Conservation (phyloP, 306 rosid species). For the Ceratonia siliqua region DNA sequence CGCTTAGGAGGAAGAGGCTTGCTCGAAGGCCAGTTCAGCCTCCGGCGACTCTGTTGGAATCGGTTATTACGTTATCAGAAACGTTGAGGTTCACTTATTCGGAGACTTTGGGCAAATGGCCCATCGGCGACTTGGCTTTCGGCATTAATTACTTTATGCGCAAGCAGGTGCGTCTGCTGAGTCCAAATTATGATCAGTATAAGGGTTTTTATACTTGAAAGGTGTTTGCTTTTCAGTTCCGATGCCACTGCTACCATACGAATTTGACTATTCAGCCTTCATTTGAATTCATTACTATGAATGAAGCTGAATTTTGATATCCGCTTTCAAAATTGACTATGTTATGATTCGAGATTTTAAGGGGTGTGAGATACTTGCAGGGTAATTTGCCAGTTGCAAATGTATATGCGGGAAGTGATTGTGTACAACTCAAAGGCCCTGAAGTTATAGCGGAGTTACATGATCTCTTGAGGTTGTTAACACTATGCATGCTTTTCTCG, state of each 20-base stretch:
- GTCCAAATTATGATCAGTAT: not conserved
- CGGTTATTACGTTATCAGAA: constrained; percentile 68
- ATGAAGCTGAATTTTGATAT: not conserved
- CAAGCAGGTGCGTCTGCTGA: constrained; percentile 55
- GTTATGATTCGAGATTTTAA: not conserved
- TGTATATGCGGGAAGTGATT: constrained; percentile 64
- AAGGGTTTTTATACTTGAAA: not conserved
- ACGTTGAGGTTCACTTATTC: constrained; percentile 76
- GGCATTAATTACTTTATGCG: constrained; percentile 80
- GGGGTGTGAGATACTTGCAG: constrained; percentile 39
- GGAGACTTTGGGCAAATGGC: constrained; percentile 85
- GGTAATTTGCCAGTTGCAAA: constrained; percentile 70
- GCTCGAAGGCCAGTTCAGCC: constrained; percentile 79
- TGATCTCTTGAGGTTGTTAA: constrained; percentile 59
- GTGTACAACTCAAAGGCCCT: constrained; percentile 63
- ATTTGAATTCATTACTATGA: not conserved
- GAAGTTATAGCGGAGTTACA: constrained; percentile 54
- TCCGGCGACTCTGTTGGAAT: constrained; percentile 74
- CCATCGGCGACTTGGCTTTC: constrained; percentile 82
- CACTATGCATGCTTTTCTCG: constrained; percentile 63
- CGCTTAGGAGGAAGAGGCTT: constrained; percentile 49
- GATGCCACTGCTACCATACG: too few species aligned
- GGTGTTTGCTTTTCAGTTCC: not conserved
- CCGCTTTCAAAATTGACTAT: not conserved
- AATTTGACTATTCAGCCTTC: not conserved